Conservation (phyloP, 192 early-diverging fungal species). For the Coemansia sp. region DNA sequence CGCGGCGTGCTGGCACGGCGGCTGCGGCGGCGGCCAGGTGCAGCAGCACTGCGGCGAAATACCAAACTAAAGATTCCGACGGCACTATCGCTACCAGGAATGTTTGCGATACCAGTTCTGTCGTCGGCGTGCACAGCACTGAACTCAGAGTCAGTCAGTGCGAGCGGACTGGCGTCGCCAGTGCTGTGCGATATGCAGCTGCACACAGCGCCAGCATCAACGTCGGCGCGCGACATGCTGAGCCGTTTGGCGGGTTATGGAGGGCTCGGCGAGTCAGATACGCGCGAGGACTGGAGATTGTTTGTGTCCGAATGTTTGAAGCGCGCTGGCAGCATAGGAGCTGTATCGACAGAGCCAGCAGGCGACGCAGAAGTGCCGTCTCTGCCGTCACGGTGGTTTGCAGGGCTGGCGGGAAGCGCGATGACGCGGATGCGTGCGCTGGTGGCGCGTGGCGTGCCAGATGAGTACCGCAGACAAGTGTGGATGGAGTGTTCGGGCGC, state of each 20-base stretch:
- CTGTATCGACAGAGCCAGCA: background rate
- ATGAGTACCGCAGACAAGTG: constrained; percentile 32
- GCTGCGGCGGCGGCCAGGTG: constrained; percentile 8
- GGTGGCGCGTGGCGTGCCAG: constrained; percentile 28
- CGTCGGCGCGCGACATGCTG: constrained; percentile 43
- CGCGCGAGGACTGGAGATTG: constrained; percentile 29
- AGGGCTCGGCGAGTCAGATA: constrained; percentile 14
- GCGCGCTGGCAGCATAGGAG: background rate
- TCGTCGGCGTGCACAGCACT: constrained; percentile 32
- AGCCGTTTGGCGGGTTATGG: constrained; percentile 31
- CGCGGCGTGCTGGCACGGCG: background rate
- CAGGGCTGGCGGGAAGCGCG: constrained; percentile 4
- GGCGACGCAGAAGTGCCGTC: constrained; percentile 14
- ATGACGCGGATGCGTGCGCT: constrained; percentile 18
- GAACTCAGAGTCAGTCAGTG: constrained; percentile 27
- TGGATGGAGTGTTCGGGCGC: constrained; percentile 50
- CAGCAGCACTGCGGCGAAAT: constrained; percentile 15
- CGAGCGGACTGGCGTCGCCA: constrained; percentile 28
- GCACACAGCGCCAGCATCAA: constrained; percentile 14
- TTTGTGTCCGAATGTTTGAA: constrained; percentile 28
- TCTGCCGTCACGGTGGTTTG: constrained; percentile 29
- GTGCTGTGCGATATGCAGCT: constrained; percentile 4
- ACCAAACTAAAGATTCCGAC: constrained; percentile 28
- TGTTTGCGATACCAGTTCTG: constrained; percentile 27
- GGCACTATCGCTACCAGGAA: constrained; percentile 2